Evolutionary conservation across 2,329 filamentous ascomycete genomes (phyloP), one percentile per base, ranked within the genome.

Genomic region (Xylogone sp.): DNA sequence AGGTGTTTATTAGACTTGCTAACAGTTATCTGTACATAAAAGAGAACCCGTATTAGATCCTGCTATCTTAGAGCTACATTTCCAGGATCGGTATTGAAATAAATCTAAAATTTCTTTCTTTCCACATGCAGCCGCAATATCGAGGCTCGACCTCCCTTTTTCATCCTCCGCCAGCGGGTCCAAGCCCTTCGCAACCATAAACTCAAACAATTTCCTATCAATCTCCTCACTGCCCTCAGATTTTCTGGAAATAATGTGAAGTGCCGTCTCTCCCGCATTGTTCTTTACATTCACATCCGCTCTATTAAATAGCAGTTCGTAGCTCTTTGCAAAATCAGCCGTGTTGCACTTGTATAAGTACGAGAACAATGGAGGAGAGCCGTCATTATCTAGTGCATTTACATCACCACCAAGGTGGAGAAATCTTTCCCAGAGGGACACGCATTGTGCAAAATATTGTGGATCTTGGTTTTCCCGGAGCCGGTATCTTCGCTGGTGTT

Each of bases 341-440:
- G 22, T 31, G 22, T 46, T 39, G 13, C 34, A 39, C n/a, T 21
- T 19, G 21, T 29, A 39, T 42, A 55, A 54, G 39, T 46, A 57
- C 3, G n/a, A 22, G 48, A 57, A 54, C 6, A 56, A 21, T 3
- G 49, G 42, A 5, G 53, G 49, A 21, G 51, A 42, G 12, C 56
- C 56, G 9, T 39, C 12, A n/a, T 50, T 49, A 47, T 65, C 55
- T 22, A 45, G 50, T 13, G 42, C 50, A 51, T 60, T 58, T 43
- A 62, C 56, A 21, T 50, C 42, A 6, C 54, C 50, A 5, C 56
- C 58, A 5, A 54, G 50, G 7, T 34, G 45, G 18, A 62, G 29
- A 34, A 53, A 58, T 42, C 43, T 52, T 9, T 52, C 51, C 27
- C 34, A 1, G 44, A 31, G 2, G 43, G 19, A 39, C 24, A 45